Base-by-base conservation (phyloP, 2,329 filamentous ascomycete genomes). In the Zopfia rhizophila region DNA sequence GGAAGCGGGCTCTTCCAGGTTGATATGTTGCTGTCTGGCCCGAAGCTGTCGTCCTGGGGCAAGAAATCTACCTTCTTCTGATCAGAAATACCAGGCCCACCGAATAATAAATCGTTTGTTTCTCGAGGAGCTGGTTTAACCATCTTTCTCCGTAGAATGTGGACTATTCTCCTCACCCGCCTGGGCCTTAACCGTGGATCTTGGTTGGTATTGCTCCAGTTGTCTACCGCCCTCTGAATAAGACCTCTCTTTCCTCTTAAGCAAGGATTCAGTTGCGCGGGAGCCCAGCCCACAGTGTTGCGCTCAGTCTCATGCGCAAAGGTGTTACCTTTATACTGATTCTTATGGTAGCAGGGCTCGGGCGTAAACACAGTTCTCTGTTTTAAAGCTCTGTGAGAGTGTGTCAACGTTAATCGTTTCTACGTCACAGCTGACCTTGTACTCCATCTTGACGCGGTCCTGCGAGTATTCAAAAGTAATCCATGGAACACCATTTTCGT, bases 131-230 rank as follows among this genome's bases (percentile, higher is more conserved):
- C 79, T 55, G 79, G 74, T 62, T 82, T 82, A 57, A 86, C 83
- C 36, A 85, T 81, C 75, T 94, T 93, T 68, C 93, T 86, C 65
- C 84, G 92, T 75, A 87, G 94, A 76, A 97, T 90, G 81, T 99
- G 97, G 45, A 92, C 92, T 90, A 96, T 94, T 57, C 94, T 86
- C 58, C 94, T 86, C 46, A 99, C 94, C 61, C 94, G 83, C 71
- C 94, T 83, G 74, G 92, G 97, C 68, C 94, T 85, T 66, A 97
- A 79, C 59, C 92, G 84, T 37, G 91, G 90, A 64, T 99, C 94
- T 76, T 96, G 91, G 75, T 97, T 97, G 82, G 93, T 97, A 78
- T 99, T 99, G 53, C 94, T 84, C 94, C 94, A 97, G 77, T 92
- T 97, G 74, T 99, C 94, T 31, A 99, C 94, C 2, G 94, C 94